Evolutionary conservation across 495 filamentous ascomycete species (phyloP), one percentile per base, ranked within the genome.

Genomic region (Hypomontagnella submonticulosa): DNA sequence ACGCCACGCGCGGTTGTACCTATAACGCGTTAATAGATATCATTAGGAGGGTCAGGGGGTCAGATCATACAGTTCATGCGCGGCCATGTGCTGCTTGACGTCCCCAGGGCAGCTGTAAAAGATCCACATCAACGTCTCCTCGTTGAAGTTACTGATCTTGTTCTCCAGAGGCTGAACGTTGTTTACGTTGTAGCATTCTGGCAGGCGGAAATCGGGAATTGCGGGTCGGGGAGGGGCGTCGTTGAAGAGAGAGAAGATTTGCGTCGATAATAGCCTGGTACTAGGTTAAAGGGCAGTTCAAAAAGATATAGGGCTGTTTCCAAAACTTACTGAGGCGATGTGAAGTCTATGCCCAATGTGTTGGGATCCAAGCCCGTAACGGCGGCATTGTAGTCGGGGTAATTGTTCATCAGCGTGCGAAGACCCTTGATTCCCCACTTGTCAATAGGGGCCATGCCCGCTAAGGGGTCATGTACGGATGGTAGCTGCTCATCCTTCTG

Each of bases 91-190:
- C 75, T 97, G 93, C 76, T 92, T 85, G 60, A 90, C 82, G 71
- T 96, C 92, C 32, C 87, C 80, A 1, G 92, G 91, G 77, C 90
- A 90, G 76, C 88, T 92, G 79, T 96, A 97, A 81, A 97, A 97
- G 63, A 97, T 95, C 80, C 89, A 93, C 74, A 97, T 92, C 54
- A 97, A 81, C 0, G 92, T 96, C 73, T 97, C 93, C 58, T 96
- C 92, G 63, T 89, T 90, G 79, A 97, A 96, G 52, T 87, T 90
- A 12, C 83, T 80, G 43, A 96, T 90, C 64, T 93, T 90, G 50
- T 86, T 84, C 43, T 91, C 86, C 15, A 97, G 81, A 12, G 87
- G 85, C 67, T 92, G 91, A 30, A 96, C 89, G 69, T 96, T 97
- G 64, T 86, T 88, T 18, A 97, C 93, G 44, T 83, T 87, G 73